phyloP scores from a whole-genome alignment of 2,329 filamentous ascomycete genomes.

The Raffaelea arxii region DNA sequence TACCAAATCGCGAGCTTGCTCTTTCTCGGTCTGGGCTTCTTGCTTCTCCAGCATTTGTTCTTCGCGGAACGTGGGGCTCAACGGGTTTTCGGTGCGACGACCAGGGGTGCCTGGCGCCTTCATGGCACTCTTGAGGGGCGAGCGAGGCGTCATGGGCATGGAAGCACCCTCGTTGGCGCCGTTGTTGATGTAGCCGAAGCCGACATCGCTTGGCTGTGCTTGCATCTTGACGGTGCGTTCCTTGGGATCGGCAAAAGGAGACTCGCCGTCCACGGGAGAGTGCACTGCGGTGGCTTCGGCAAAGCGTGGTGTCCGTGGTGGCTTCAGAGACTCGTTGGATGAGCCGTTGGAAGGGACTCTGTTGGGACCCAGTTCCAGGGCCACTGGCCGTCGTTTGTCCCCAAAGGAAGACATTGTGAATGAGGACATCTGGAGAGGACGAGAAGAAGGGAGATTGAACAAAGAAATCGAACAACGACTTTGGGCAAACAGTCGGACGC shows the following conservation, averaged over 20 bases:
- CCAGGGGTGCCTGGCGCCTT: conserved; percentile 77
- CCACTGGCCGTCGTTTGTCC: conserved; percentile 47
- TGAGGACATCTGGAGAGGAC: conserved; percentile 11
- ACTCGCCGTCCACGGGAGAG: conserved; percentile 55
- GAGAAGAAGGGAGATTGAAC: conserved; percentile 13
- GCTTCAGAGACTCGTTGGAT: conserved; percentile 49
- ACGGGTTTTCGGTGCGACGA: conserved; percentile 60
- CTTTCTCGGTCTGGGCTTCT: conserved; percentile 71
- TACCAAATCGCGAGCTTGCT: conserved; percentile 83
- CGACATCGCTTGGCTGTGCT: conserved; percentile 73
- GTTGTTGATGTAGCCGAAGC: conserved; percentile 79
- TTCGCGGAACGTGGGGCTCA: conserved; percentile 87
- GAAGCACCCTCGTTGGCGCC: conserved; percentile 45
- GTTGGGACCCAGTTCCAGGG: conserved; percentile 41
- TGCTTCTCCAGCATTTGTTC: conserved; percentile 80
- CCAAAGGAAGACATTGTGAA: conserved; percentile 25
- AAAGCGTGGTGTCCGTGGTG: conserved; percentile 67
- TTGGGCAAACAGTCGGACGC: too few relatives aligned
- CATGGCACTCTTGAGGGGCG: conserved; percentile 82
- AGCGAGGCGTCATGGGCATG: conserved; percentile 59
- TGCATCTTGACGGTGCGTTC: conserved; percentile 48
- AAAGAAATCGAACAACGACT: conserved; percentile 22
- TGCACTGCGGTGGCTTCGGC: conserved; percentile 71
- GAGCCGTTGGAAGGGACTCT: conserved; percentile 42
- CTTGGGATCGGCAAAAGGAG: conserved; percentile 48